Percentiles rank a stretch among this genome's conserved stretches.
Evolutionary conservation across 495 filamentous ascomycete species (phyloP).

Genomic region (Daldinia bambusicola): DNA sequence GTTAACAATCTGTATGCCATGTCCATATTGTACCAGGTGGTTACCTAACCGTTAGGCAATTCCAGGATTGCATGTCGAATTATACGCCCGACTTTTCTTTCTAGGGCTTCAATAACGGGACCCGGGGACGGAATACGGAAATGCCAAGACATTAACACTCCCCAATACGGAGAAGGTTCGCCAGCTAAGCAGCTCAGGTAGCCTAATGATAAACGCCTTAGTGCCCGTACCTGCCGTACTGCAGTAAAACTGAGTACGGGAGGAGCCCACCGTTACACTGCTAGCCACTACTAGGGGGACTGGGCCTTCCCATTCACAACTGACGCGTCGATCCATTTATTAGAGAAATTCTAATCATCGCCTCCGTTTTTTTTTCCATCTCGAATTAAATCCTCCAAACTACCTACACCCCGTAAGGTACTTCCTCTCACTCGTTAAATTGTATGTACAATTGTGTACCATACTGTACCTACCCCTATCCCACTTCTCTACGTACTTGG

Average conservation of each 20-base stretch:
- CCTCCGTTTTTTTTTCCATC: constrained; percentile 32
- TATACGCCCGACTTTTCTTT: too few species aligned
- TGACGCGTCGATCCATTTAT: constrained; percentile 42
- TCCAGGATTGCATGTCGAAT: not conserved
- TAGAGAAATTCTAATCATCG: constrained; percentile 29
- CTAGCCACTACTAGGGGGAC: not conserved
- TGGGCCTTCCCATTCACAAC: constrained; percentile 14
- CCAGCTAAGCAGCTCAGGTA: not conserved
- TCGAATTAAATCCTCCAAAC: constrained; percentile 6
- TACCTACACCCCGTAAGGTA: constrained; percentile 1
- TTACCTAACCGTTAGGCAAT: too few species aligned
- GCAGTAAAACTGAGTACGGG: not conserved
- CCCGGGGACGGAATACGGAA: constrained; percentile 27
- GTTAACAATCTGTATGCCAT: not conserved
- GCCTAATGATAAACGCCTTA: constrained; percentile 30
- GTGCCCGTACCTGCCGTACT: constrained; percentile 19
- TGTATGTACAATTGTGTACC: constrained; percentile 5
- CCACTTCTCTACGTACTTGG: constrained; percentile 1
- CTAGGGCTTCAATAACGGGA: not conserved
- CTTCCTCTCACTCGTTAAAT: not conserved
- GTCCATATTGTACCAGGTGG: not conserved
- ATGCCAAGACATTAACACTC: constrained; percentile 23
- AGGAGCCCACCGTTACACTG: not conserved
- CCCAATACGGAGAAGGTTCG: constrained; percentile 26
- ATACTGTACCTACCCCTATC: constrained; percentile 12